Evolutionary conservation across 495 filamentous ascomycete species (phyloP), one percentile per base, ranked within the genome.

Genomic region (Aspergillus panamensis): DNA sequence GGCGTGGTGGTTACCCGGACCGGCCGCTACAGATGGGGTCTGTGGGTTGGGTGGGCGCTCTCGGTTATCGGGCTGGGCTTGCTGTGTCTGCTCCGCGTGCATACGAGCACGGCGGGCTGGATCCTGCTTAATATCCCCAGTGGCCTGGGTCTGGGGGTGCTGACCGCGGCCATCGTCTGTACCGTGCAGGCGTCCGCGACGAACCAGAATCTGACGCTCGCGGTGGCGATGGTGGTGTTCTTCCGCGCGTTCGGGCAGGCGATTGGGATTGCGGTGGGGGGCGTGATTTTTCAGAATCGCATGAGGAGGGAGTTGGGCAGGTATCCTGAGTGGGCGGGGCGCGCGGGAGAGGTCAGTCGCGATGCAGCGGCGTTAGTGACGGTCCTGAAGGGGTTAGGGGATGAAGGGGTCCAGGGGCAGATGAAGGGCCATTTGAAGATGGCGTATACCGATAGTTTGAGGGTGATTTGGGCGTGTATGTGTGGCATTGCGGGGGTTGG

Each of bases 291-390:
- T 67, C 82, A 87, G 64, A 86, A 86, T 44, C 74, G 74, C 32
- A 80, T 88, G 72, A 69, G 70, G 19, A 42, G 50, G 1, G 80
- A 82, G 30, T 55, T 88, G 1, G 37, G 64, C 6, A 60, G 55
- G 10, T 75, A 82, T 19, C 64, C 76, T 2, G 66, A 64, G 4
- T 68, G 85, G 21, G 76, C 71, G 0, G 62, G 64, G 0, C 62
- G 71, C 50, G 84, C 84, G 5, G 69, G 55, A 12, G 66, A 68
- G 8, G 82, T 82, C 53, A 78, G 77, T 40, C 74, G 75, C 17
- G 82, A 89, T 69, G 82, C 84, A 0, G 80, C 83, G 1, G 77
- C 77, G 2, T 64, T 89, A 40, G 83, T 87, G 3, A 74, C 77
- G 51, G 64, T 86, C 10, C 84, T 89, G 58, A 78, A 83, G 62